A percentile compares a stretch with the other conserved stretches of the same genome.
Conservation (phyloP, 345 rosid species). For the Brassica rapa region DNA sequence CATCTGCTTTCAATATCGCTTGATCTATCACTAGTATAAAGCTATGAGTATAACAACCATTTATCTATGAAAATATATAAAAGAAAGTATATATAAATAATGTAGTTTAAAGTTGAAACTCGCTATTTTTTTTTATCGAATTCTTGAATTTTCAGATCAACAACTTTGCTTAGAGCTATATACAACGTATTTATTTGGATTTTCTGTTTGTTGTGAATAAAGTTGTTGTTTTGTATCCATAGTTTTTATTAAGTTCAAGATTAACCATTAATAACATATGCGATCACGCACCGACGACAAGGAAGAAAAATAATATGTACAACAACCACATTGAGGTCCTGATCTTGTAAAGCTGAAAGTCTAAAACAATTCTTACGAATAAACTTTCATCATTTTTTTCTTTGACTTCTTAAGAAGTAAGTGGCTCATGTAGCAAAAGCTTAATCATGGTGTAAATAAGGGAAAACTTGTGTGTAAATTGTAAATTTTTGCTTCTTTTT, state of each 20-base stretch:
- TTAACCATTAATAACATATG: not conserved
- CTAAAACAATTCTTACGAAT: not conserved
- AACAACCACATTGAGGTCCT: not conserved
- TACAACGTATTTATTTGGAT: not conserved
- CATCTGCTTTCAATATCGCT: slow-evolving; percentile 16
- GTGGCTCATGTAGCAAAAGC: not conserved
- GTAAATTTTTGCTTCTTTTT: not conserved
- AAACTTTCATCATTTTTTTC: slow-evolving; percentile 7
- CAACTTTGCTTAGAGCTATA: not conserved
- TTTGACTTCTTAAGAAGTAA: slow-evolving; percentile 14
- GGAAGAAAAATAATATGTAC: not conserved
- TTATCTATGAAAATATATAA: not conserved
- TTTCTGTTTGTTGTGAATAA: not conserved
- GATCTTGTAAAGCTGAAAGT: not conserved
- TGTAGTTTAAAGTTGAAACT: not conserved
- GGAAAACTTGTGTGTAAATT: not conserved
- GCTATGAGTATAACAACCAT: slow-evolving; percentile 20
- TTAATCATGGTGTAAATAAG: not conserved
- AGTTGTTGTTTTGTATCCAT: not conserved
- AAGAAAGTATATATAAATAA: not conserved
- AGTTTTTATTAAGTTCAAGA: not conserved
- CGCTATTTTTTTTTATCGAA: not conserved
- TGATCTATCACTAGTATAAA: slow-evolving; percentile 19
- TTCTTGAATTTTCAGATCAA: not conserved
- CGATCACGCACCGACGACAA: not conserved